These are phyloP conservation scores for Tetrahymena malaccensis DNA, from an alignment of 73 alveolate species.

Conservation along the genomic window DNA sequence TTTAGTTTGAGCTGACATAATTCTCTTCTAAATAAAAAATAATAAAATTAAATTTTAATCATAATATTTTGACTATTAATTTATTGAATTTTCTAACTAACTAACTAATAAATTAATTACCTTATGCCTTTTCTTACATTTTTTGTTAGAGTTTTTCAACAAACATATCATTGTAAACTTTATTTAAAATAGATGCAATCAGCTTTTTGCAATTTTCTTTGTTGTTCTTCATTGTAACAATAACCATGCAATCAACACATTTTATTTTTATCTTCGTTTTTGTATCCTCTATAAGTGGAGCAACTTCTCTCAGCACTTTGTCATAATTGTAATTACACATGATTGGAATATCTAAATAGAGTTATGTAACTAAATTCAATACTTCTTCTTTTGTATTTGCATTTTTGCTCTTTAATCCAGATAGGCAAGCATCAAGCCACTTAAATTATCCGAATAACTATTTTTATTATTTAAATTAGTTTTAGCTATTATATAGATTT, in stretches of 20 bases:
- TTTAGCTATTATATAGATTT: neutral
- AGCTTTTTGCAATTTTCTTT: neutral
- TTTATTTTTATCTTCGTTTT: constrained; percentile 7
- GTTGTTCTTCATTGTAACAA: neutral
- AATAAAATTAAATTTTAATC: neutral
- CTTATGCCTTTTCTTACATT: neutral
- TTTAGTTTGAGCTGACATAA: neutral
- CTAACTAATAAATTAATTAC: neutral
- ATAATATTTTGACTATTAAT: too few relatives aligned
- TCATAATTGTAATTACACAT: constrained; percentile 14
- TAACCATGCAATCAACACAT: neutral
- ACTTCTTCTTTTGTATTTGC: constrained; percentile 19
- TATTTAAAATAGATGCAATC: neutral
- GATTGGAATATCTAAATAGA: neutral
- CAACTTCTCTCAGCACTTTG: constrained; percentile 11
- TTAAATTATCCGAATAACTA: neutral
- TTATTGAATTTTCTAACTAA: too few relatives aligned
- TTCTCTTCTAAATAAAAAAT: neutral
- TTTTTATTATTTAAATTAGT: neutral
- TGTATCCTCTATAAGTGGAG: constrained; percentile 32
- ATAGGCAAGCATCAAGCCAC: neutral
- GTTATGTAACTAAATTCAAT: constrained; percentile 5
- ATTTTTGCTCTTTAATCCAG: neutral
- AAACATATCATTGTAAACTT: neutral
- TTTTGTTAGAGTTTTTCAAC: neutral